A percentile compares a stretch with the other conserved stretches of the same genome.
These are phyloP conservation scores for Plasmodium cynomolgi DNA, from an alignment of 169 alveolate species.

Conservation along the genomic window DNA sequence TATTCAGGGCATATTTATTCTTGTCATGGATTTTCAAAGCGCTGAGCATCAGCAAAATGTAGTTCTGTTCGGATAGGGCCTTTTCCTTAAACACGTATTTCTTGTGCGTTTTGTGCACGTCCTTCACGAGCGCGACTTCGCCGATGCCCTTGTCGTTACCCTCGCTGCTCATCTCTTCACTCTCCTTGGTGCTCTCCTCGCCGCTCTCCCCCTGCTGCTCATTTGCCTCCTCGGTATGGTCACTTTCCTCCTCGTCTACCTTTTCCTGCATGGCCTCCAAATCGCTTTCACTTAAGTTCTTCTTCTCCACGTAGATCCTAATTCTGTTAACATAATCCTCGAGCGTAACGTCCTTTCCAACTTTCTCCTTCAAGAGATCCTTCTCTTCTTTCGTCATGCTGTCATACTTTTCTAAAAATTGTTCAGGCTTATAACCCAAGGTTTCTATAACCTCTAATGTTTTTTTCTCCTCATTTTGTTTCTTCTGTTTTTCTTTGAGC, in stretches of 20 bases:
- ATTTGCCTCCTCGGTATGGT: background rate
- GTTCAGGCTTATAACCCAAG: conserved; percentile 36
- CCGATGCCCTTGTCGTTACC: background rate
- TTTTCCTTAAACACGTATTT: conserved; percentile 16
- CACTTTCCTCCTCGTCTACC: conserved; percentile 12
- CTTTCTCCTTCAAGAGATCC: conserved; percentile 16
- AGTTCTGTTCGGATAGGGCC: conserved; percentile 11
- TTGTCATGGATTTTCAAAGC: conserved; percentile 28
- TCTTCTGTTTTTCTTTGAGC: background rate
- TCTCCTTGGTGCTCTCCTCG: background rate
- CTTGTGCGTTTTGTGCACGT: conserved; percentile 9
- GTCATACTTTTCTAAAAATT: conserved; percentile 31
- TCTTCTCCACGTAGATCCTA: conserved; percentile 12
- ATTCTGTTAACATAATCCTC: conserved; percentile 32
- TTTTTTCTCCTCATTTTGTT: background rate
- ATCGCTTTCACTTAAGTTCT: background rate
- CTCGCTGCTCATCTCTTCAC: background rate
- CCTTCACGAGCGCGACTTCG: conserved; percentile 11
- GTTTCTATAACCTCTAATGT: conserved; percentile 12
- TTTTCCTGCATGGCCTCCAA: background rate
- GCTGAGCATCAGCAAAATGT: conserved; percentile 27
- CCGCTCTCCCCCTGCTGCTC: background rate
- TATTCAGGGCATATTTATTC: conserved; percentile 42
- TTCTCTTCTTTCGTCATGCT: conserved; percentile 45
- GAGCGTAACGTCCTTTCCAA: conserved; percentile 38